phyloP scores from a whole-genome alignment of 2,329 filamentous ascomycete genomes.

The Basipetospora sp. region DNA sequence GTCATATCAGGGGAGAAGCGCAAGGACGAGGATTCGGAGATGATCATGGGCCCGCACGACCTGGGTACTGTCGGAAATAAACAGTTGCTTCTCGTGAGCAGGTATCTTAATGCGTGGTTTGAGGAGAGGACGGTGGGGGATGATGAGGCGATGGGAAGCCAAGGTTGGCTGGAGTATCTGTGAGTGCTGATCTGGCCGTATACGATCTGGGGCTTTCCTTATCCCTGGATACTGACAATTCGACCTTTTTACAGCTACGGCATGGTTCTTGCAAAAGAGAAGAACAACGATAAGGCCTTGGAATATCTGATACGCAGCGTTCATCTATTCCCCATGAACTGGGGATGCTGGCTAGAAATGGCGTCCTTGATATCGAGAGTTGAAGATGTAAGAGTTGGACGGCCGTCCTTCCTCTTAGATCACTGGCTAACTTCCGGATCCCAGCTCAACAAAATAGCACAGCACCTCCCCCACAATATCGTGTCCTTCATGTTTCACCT shows the following conservation, averaged over 20 bases:
- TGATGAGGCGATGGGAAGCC: slow-evolving; percentile 46
- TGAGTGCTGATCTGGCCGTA: too few species aligned
- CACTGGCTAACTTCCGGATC: slow-evolving; percentile 14
- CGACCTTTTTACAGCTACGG: slow-evolving; percentile 54
- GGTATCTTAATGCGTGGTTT: slow-evolving; percentile 71
- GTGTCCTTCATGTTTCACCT: slow-evolving; percentile 90
- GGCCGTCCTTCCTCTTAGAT: too few species aligned
- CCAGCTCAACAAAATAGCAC: slow-evolving; percentile 56
- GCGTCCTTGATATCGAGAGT: slow-evolving; percentile 62
- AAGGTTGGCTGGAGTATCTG: slow-evolving; percentile 89
- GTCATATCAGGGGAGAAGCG: slow-evolving; percentile 89
- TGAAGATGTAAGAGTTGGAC: slow-evolving; percentile 74
- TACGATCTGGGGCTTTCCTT: too few species aligned
- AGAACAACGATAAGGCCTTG: slow-evolving; percentile 74
- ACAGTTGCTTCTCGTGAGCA: slow-evolving; percentile 61
- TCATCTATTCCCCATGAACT: slow-evolving; percentile 84
- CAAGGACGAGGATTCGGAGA: slow-evolving; percentile 91
- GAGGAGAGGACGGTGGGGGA: slow-evolving; percentile 45
- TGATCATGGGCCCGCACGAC: slow-evolving; percentile 89
- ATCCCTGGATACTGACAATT: not conserved
- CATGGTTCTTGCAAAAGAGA: slow-evolving; percentile 75
- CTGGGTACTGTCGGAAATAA: slow-evolving; percentile 73
- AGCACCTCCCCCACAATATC: slow-evolving; percentile 72
- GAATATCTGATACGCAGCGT: slow-evolving; percentile 80
- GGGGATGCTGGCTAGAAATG: slow-evolving; percentile 93